phyloP scores from a whole-genome alignment of 768 basidiomycete genomes.

The Lentinula aciculospora region DNA sequence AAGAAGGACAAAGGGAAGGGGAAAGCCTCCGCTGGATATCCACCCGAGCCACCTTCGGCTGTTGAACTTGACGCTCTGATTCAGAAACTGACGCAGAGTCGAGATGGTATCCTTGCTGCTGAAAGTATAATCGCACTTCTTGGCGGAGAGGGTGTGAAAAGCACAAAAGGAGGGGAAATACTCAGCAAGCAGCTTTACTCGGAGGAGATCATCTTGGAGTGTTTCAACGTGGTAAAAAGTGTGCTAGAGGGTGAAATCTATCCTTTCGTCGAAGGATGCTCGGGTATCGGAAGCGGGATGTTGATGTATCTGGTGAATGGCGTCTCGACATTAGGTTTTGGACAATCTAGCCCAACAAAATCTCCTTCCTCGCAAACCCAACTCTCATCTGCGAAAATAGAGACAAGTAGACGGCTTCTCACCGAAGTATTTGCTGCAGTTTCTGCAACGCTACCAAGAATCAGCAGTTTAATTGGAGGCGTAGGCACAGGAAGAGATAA shows the following conservation, averaged over 20 bases:
- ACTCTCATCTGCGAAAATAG: slow-evolving; percentile 15
- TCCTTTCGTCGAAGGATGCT: slow-evolving; percentile 75
- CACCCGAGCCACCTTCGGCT: slow-evolving; percentile 27
- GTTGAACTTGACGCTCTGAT: slow-evolving; percentile 45
- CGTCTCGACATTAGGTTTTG: slow-evolving; percentile 22
- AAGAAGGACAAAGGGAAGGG: slow-evolving; percentile 7
- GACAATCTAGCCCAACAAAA: background rate
- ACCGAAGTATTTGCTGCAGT: slow-evolving; percentile 71
- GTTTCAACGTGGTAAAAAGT: slow-evolving; percentile 73
- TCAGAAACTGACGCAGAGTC: slow-evolving; percentile 50
- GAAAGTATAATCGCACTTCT: slow-evolving; percentile 80
- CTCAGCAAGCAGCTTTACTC: slow-evolving; percentile 67
- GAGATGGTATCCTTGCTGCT: slow-evolving; percentile 75
- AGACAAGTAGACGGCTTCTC: slow-evolving; percentile 40
- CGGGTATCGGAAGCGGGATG: slow-evolving; percentile 33
- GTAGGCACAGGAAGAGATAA: slow-evolving; percentile 41
- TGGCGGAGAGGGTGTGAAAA: slow-evolving; percentile 61
- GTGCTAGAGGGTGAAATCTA: slow-evolving; percentile 76
- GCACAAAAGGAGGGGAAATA: background rate
- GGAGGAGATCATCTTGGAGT: slow-evolving; percentile 83
- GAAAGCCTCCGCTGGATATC: background rate
- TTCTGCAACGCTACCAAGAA: slow-evolving; percentile 63
- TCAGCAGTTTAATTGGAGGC: slow-evolving; percentile 69
- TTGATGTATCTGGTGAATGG: slow-evolving; percentile 46
- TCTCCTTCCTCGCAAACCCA: slow-evolving; percentile 6